Base-by-base conservation (phyloP, 2,329 filamentous ascomycete genomes). In the Aspergillus felis region DNA sequence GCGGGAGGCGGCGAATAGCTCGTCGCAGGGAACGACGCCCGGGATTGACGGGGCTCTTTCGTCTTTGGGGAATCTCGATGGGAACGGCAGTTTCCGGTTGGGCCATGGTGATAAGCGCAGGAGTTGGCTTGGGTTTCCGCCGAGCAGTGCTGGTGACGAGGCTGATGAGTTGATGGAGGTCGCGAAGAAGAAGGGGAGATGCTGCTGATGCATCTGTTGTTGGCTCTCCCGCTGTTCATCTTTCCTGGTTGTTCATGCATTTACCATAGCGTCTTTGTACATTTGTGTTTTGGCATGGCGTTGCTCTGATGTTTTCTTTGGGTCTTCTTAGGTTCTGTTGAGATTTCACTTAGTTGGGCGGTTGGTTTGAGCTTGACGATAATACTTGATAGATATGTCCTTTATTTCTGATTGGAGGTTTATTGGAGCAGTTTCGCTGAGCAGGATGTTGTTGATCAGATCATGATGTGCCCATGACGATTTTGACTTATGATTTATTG, bases 111-210 rank as follows among this genome's bases (percentile, higher is more conserved):
- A 87, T 68, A 87, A 88, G 74, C 76, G 86, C 63, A 77, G 83
- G 61, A 88, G 85, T 69, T 89, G 87, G 87, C 73, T 89, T 51
- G 84, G 85, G 0, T 81, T 87, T 60, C 81, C 84, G 2, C 79
- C 75, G 61, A 76, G 78, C 67, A 75, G 76, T 71, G 66, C 72
- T 42, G 72, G 71, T 3, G 74, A 74, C 28, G 70, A 70, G 9
- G 66, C 68, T 46, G 66, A 72, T 58, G 58, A 67, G 53, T 50
- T 65, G 41, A 68, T 71, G 46, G 71, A 68, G 52, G 68, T 68
- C 53, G 70, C 62, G 41, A 71, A 68, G 61, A 68, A 63, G 59
- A 71, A 69, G 54, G 70, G 72, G n/a, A 66, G 68, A 55, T 79
- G 78, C 57, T 80, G 78, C 66, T 79, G 64, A 75, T 14, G 47